These are phyloP conservation scores for Ophryocystis elektroscirrha DNA, from an alignment of 169 alveolate genomes.

Conservation along the genomic window DNA sequence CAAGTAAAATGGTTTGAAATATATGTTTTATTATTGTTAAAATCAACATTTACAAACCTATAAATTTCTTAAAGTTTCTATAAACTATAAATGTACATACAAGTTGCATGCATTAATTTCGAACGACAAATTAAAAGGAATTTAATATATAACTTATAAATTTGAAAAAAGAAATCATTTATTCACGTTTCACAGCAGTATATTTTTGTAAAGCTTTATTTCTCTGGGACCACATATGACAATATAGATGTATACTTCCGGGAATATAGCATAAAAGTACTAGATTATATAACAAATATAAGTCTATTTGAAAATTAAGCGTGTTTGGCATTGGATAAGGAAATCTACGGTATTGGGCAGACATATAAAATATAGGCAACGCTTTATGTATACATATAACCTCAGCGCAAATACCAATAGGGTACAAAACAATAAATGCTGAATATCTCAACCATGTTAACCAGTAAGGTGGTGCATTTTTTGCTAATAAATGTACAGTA, in stretches of 20 bases:
- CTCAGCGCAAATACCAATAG: slow-evolving; percentile 30
- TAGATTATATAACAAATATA: slow-evolving; percentile 14
- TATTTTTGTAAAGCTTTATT: slow-evolving; percentile 17
- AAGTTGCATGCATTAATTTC: too few relatives aligned
- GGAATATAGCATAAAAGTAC: slow-evolving; percentile 26
- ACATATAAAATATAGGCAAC: neutral
- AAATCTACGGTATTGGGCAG: slow-evolving; percentile 11
- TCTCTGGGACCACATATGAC: slow-evolving; percentile 29
- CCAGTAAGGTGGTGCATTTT: slow-evolving; percentile 3
- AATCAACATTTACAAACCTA: too few relatives aligned
- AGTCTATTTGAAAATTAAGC: slow-evolving; percentile 25
- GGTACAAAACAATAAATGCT: slow-evolving; percentile 29
- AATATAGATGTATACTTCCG: slow-evolving; percentile 25
- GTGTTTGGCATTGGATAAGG: slow-evolving; percentile 36
- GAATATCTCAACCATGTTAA: slow-evolving; percentile 33
- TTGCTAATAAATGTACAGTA: slow-evolving; percentile 4
- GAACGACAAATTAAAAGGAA: too few relatives aligned
- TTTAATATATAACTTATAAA: too few relatives aligned
- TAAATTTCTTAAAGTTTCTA: too few relatives aligned
- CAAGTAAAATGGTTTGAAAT: too few relatives aligned
- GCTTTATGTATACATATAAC: slow-evolving; percentile 6
- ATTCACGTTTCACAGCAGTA: neutral
- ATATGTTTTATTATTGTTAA: too few relatives aligned
- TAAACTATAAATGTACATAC: too few relatives aligned
- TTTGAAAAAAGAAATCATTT: neutral